A percentile compares a stretch with the other conserved stretches of the same genome.
These are phyloP conservation scores for Talaromyces sp. DNA, from an alignment of 2,329 filamentous ascomycete species.

Conservation along the genomic window DNA sequence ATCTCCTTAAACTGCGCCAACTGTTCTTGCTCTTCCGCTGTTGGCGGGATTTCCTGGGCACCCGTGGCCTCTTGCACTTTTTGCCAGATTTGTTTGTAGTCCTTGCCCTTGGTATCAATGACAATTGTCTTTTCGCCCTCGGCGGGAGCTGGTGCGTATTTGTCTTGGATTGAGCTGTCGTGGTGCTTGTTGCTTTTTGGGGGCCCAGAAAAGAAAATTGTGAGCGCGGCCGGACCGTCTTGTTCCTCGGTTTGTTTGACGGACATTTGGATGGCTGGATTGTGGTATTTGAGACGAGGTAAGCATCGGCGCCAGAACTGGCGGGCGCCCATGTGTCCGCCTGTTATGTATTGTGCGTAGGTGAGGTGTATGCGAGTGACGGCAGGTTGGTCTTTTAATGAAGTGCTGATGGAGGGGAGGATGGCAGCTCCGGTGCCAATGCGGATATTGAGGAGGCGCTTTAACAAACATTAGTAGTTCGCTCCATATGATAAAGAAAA, in stretches of 20 bases:
- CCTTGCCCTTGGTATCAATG: constrained; percentile 34
- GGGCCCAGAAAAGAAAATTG: constrained; percentile 36
- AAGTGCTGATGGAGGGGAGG: constrained; percentile 49
- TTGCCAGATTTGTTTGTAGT: constrained; percentile 38
- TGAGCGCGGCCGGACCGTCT: constrained; percentile 32
- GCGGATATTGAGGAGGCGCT: constrained; percentile 66
- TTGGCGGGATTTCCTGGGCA: constrained; percentile 29
- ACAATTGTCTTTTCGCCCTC: constrained; percentile 27
- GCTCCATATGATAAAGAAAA: constrained; percentile 16
- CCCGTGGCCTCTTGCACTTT: constrained; percentile 36
- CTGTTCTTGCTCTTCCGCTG: constrained; percentile 29
- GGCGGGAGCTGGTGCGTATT: constrained; percentile 27
- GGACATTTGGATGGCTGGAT: constrained; percentile 77
- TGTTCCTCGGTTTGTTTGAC: constrained; percentile 63
- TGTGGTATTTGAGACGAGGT: constrained; percentile 88
- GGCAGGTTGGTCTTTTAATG: constrained; percentile 29
- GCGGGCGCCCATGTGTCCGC: constrained; percentile 47
- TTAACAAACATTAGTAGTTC: constrained; percentile 15
- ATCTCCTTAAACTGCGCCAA: constrained; percentile 30
- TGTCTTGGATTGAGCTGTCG: constrained; percentile 23
- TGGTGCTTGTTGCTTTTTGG: constrained; percentile 20
- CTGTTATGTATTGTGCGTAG: constrained; percentile 38
- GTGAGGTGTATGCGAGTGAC: constrained; percentile 39
- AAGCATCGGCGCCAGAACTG: constrained; percentile 85
- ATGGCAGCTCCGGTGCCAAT: constrained; percentile 77